Evolutionary conservation across 495 filamentous ascomycete genomes (phyloP).

Genomic region (Aspergillus hancockii): DNA sequence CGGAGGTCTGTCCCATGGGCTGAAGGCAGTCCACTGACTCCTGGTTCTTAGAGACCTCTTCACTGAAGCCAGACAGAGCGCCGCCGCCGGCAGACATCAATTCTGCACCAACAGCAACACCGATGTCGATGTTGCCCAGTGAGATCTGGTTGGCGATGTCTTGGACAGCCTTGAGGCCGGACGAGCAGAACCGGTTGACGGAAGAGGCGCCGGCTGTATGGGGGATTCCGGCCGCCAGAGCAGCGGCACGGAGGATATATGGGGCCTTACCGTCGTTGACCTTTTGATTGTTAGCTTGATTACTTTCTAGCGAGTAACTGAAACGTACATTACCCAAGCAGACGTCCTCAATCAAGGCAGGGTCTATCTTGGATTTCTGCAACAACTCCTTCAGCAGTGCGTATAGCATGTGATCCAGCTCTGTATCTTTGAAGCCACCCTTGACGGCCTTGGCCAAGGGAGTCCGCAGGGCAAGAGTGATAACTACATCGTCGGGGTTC

Average conservation of each 20-base stretch:
- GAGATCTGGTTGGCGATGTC: slow-evolving; percentile 90
- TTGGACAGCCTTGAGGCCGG: slow-evolving; percentile 90
- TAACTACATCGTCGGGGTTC: slow-evolving; percentile 94
- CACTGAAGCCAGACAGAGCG: slow-evolving; percentile 73
- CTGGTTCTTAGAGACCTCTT: slow-evolving; percentile 70
- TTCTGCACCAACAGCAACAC: slow-evolving; percentile 86
- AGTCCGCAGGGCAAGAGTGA: slow-evolving; percentile 79
- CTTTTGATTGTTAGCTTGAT: slow-evolving; percentile 37
- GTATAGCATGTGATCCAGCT: slow-evolving; percentile 82
- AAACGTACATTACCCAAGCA: slow-evolving; percentile 81
- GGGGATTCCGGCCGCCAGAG: slow-evolving; percentile 90
- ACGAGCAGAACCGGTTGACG: slow-evolving; percentile 96
- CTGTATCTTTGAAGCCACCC: slow-evolving; percentile 93
- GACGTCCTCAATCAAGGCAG: slow-evolving; percentile 85
- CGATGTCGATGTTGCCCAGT: slow-evolving; percentile 78
- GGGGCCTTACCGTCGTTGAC: slow-evolving; percentile 84
- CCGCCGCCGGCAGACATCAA: slow-evolving; percentile 76
- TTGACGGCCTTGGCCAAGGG: slow-evolving; percentile 75
- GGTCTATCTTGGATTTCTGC: slow-evolving; percentile 74
- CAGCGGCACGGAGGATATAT: slow-evolving; percentile 85
- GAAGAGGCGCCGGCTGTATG: slow-evolving; percentile 79
- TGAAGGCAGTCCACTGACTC: slow-evolving; percentile 86
- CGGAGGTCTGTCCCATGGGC: slow-evolving; percentile 96
- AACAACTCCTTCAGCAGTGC: slow-evolving; percentile 75
- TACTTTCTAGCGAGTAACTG: background rate